A percentile compares a stretch with the other conserved stretches of the same genome.
These are phyloP conservation scores for Paralagenidium karlingii DNA, from an alignment of 352 stramenopile species.

Conservation along the genomic window DNA sequence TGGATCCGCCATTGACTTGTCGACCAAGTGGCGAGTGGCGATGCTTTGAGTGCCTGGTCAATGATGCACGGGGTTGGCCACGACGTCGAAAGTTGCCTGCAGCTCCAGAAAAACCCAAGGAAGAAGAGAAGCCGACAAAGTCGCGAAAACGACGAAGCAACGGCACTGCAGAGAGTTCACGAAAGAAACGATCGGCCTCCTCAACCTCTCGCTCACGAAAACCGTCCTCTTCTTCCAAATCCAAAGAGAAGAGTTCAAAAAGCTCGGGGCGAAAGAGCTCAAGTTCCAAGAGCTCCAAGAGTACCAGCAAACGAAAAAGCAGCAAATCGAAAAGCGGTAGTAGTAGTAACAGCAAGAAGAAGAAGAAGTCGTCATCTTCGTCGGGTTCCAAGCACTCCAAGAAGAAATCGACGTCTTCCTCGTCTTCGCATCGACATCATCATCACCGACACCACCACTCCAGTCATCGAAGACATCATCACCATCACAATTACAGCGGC, in stretches of 20 bases:
- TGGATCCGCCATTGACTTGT: slow-evolving; percentile 67
- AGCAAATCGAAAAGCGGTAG: too few relatives aligned
- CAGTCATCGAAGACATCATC: slow-evolving; percentile 22
- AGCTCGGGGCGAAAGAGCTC: slow-evolving; percentile 6
- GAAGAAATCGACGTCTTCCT: slow-evolving; percentile 21
- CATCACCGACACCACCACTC: slow-evolving; percentile 31
- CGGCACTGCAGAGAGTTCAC: too few relatives aligned
- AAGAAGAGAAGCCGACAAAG: neutral
- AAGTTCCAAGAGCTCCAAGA: slow-evolving; percentile 2
- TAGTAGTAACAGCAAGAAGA: slow-evolving; percentile 7
- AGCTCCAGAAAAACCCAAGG: neutral
- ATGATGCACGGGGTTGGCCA: slow-evolving; percentile 73
- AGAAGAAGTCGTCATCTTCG: slow-evolving; percentile 22
- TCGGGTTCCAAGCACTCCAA: slow-evolving; percentile 13
- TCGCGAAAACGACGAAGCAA: too few relatives aligned
- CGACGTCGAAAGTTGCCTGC: slow-evolving; percentile 11
- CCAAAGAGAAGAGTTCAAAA: slow-evolving; percentile 4
- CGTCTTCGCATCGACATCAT: slow-evolving; percentile 17
- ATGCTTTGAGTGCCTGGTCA: slow-evolving; percentile 83
- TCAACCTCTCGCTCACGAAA: too few relatives aligned
- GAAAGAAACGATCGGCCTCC: too few relatives aligned
- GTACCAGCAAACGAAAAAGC: neutral
- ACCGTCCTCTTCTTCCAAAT: slow-evolving; percentile 18
- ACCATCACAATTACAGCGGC: too few relatives aligned
- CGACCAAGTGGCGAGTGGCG: slow-evolving; percentile 66